Percentiles rank a stretch among this genome's conserved stretches.
phyloP scores from a whole-genome alignment of 2,329 filamentous ascomycete genomes.

The Pseudopyricularia javanii region DNA sequence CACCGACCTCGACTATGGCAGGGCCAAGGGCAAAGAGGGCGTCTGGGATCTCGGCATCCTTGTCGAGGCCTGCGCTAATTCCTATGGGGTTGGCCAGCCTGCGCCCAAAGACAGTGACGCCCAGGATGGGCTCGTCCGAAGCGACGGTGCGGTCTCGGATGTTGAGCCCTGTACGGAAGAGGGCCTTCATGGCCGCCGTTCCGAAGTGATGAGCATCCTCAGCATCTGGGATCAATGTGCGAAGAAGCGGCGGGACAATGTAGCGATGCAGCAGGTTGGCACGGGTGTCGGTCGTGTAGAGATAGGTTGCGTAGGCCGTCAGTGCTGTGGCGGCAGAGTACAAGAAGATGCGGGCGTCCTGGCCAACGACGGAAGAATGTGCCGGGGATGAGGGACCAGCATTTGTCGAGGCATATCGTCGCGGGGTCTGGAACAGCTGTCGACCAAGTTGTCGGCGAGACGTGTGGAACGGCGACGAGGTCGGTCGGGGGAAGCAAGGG shows the following conservation, averaged over 20 bases:
- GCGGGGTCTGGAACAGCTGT: neutral
- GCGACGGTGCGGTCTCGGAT: slow-evolving; percentile 59
- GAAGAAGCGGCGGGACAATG: slow-evolving; percentile 52
- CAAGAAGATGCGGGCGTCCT: neutral
- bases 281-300: slow-evolving; percentile 65
- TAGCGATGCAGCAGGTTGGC: slow-evolving; percentile 54
- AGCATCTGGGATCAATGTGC: slow-evolving; percentile 57
- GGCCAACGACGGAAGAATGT: neutral
- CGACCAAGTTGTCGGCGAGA: neutral
- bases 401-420: slow-evolving; percentile 1
- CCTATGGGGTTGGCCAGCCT: slow-evolving; percentile 75
- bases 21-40: slow-evolving; percentile 75
- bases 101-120: slow-evolving; percentile 58
- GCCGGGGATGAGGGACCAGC: neutral
- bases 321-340: neutral
- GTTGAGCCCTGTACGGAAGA: slow-evolving; percentile 66
- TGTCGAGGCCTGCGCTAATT: slow-evolving; percentile 92
- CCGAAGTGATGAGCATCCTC: slow-evolving; percentile 88
- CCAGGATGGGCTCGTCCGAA: slow-evolving; percentile 21
- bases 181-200: slow-evolving; percentile 54
- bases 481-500: neutral
- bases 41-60: slow-evolving; percentile 81
- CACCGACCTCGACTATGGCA: slow-evolving; percentile 82
- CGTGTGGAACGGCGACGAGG: neutral
- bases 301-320: slow-evolving; percentile 33